phyloP scores from a whole-genome alignment of 257 asterid genomes.

The Penstemon newberryi region DNA sequence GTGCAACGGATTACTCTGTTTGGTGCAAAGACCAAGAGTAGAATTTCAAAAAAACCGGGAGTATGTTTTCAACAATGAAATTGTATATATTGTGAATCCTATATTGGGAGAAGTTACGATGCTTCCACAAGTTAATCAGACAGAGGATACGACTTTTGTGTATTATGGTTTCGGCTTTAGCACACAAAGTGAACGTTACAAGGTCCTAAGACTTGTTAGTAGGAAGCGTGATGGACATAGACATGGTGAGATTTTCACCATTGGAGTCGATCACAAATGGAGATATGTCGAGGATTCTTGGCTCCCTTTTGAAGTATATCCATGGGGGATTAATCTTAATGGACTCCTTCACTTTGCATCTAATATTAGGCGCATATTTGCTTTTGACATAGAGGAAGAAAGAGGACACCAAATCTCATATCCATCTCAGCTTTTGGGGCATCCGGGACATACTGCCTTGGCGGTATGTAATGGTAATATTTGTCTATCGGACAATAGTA shows the following conservation, averaged over 20 bases:
- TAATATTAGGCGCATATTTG: slow-evolving; percentile 1
- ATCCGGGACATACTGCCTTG: background rate
- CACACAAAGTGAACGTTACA: background rate
- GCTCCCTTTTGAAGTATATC: background rate
- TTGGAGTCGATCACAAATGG: slow-evolving; percentile 26
- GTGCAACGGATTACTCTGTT: slow-evolving; percentile 26
- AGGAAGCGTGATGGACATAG: background rate
- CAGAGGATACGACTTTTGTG: background rate
- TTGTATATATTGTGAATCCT: slow-evolving; percentile 24
- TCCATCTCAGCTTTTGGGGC: slow-evolving; percentile 1
- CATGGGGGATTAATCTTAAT: slow-evolving; percentile 15
- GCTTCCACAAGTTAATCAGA: background rate
- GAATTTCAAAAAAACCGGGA: background rate
- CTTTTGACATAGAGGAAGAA: slow-evolving; percentile 23
- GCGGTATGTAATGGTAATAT: slow-evolving; percentile 8
- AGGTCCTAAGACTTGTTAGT: slow-evolving; percentile 14
- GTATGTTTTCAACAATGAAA: slow-evolving; percentile 8
- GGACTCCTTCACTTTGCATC: slow-evolving; percentile 23
- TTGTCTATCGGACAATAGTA: slow-evolving; percentile 17
- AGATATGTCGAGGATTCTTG: slow-evolving; percentile 17
- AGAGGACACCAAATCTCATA: slow-evolving; percentile 1
- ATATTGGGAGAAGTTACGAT: background rate
- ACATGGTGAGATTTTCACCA: slow-evolving; percentile 4
- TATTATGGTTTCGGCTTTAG: slow-evolving; percentile 25
- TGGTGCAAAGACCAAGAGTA: background rate